Conservation (phyloP, 2,329 filamentous ascomycete species). For the Diaporthe citrichinensis region DNA sequence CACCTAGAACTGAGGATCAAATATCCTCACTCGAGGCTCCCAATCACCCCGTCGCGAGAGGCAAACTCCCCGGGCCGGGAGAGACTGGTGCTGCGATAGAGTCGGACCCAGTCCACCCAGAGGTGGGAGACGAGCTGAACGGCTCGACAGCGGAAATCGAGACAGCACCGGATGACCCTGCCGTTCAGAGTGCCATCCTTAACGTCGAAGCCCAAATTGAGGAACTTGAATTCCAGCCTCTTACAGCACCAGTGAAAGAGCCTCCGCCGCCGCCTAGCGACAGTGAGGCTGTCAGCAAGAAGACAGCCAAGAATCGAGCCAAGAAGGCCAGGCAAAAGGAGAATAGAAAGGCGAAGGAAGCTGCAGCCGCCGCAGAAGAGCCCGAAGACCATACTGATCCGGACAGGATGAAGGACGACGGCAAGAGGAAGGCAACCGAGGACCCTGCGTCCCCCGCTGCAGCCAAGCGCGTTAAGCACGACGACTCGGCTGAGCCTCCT, state of each 20-base stretch:
- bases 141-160: background rate
- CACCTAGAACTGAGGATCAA: background rate
- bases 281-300: slow-evolving; percentile 6
- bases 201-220: slow-evolving; percentile 25
- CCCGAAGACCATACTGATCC: background rate
- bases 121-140: background rate
- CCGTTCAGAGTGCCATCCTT: slow-evolving; percentile 2
- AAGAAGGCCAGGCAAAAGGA: slow-evolving; percentile 26
- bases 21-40: background rate
- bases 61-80: background rate
- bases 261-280: background rate
- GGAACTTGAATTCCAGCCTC: slow-evolving; percentile 32
- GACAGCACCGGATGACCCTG: slow-evolving; percentile 3
- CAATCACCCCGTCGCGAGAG: background rate
- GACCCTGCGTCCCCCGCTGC: slow-evolving; percentile 74
- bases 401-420: slow-evolving; percentile 56
- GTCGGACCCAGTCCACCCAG: slow-evolving; percentile 7
- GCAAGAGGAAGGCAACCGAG: slow-evolving; percentile 81
- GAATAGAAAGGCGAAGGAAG: slow-evolving; percentile 20
- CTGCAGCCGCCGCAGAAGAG: slow-evolving; percentile 12
- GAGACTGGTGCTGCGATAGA: slow-evolving; percentile 29
- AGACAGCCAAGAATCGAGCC: slow-evolving; percentile 30
- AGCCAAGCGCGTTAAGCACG: slow-evolving; percentile 75
- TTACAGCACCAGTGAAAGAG: slow-evolving; percentile 24
- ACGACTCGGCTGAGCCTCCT: slow-evolving; percentile 59